Conservation (phyloP, 257 asterid genomes). For the Solanum sejunctum region DNA sequence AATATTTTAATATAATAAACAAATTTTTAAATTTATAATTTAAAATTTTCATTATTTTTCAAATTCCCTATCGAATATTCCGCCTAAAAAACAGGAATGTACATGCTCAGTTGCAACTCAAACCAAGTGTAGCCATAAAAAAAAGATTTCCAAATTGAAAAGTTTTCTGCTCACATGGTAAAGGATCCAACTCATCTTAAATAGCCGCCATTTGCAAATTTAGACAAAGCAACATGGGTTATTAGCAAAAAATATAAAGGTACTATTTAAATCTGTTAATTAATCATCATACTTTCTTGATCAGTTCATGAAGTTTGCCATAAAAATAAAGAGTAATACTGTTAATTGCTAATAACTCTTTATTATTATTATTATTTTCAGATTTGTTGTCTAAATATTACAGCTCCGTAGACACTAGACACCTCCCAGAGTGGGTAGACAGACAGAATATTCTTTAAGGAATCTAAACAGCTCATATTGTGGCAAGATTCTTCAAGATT, state of each 20-base stretch:
- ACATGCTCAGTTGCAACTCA: background rate
- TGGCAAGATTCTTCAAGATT: slow-evolving; percentile 23
- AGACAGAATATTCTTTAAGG: slow-evolving; percentile 14
- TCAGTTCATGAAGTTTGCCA: no score
- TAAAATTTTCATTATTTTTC: no score
- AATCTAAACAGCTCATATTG: slow-evolving; percentile 4
- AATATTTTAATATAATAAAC: no score
- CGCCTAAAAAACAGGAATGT: background rate
- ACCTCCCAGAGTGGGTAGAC: background rate
- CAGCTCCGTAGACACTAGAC: background rate
- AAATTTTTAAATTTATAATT: no score
- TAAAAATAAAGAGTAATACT: background rate
- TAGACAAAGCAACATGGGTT: background rate
- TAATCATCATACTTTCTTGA: background rate
- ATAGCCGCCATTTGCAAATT: slow-evolving; percentile 23
- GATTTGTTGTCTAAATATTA: background rate
- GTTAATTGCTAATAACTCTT: background rate
- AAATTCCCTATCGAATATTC: no score
- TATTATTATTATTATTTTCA: no score
- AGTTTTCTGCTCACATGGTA: background rate
- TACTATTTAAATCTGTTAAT: background rate
- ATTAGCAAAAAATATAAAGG: background rate
- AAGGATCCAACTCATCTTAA: background rate
- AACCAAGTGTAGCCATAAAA: background rate
- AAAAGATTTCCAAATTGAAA: background rate